A percentile compares a stretch with the other conserved stretches of the same genome.
phyloP scores from a whole-genome alignment of 352 stramenopile genomes.

The Globisporangium uncinulatum region DNA sequence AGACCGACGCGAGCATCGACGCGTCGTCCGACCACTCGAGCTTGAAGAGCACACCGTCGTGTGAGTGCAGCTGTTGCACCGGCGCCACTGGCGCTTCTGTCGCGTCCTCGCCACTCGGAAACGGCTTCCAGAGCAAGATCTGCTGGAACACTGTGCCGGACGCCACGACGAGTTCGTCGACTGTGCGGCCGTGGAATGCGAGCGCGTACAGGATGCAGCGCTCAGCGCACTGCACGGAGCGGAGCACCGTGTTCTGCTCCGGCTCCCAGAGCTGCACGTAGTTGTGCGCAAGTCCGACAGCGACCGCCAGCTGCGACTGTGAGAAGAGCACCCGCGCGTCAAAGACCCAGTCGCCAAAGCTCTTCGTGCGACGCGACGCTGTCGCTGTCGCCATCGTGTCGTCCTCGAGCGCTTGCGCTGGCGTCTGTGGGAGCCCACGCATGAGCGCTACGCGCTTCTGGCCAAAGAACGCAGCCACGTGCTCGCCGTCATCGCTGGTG shows the following conservation, averaged over 20 bases:
- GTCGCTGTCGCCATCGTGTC: conserved; percentile 20
- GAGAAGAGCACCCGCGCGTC: conserved; percentile 59
- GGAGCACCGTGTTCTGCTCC: conserved; percentile 30
- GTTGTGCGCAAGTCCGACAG: conserved; percentile 81
- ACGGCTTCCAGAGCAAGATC: conserved; percentile 73
- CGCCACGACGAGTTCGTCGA: conserved; percentile 60
- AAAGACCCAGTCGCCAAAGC: conserved; percentile 83
- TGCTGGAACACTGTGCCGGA: conserved; percentile 85
- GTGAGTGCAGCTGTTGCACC: conserved; percentile 61
- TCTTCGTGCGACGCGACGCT: conserved; percentile 22
- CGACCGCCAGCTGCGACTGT: conserved; percentile 24
- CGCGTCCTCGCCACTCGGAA: conserved; percentile 6
- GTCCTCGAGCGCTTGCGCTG: not conserved
- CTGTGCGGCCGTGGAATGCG: conserved; percentile 59
- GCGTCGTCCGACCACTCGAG: conserved; percentile 69
- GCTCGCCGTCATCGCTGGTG: not conserved
- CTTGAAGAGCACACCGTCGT: conserved; percentile 86
- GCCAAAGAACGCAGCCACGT: conserved; percentile 61
- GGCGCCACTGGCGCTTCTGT: conserved; percentile 18
- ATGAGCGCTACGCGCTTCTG: conserved; percentile 76
- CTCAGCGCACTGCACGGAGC: conserved; percentile 61
- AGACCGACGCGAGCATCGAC: conserved; percentile 69
- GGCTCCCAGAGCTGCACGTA: conserved; percentile 78
- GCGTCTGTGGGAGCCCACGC: conserved; percentile 36
- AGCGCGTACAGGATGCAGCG: conserved; percentile 83